These are phyloP conservation scores for Vitis vinifera DNA, from an alignment of 164 flowering plant genomes.

Conservation along the genomic window DNA sequence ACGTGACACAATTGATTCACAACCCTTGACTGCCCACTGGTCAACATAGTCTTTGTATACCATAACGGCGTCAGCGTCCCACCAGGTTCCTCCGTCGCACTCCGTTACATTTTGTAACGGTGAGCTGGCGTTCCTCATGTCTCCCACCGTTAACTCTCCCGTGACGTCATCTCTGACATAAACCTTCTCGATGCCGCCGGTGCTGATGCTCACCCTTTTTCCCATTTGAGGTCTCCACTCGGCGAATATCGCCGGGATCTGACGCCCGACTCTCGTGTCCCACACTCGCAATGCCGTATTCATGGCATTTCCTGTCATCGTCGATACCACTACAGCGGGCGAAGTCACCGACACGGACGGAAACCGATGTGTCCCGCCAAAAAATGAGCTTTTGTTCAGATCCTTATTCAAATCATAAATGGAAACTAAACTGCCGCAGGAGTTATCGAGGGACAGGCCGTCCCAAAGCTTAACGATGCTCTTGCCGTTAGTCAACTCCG, in stretches of 20 bases:
- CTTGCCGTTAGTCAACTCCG: constrained; percentile 46
- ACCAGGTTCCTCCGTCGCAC: constrained; percentile 47
- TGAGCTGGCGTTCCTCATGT: constrained; percentile 28
- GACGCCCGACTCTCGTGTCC: constrained; percentile 50
- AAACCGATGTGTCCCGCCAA: constrained; percentile 10
- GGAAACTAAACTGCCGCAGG: constrained; percentile 24
- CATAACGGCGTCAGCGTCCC: constrained; percentile 65
- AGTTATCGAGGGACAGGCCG: constrained; percentile 24
- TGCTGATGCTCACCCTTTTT: constrained; percentile 18
- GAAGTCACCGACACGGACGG: constrained; percentile 26
- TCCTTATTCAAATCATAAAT: constrained; percentile 36
- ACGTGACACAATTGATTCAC: constrained; percentile 21
- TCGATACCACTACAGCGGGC: constrained; percentile 39
- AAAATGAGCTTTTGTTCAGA: constrained; percentile 17
- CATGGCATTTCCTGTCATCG: constrained; percentile 21
- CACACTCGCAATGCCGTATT: constrained; percentile 36
- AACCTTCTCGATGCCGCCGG: constrained; percentile 29
- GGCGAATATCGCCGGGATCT: constrained; percentile 42
- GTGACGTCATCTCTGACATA: constrained; percentile 30
- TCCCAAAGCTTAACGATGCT: constrained; percentile 86
- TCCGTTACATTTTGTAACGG: constrained; percentile 42
- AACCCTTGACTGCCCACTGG: neutral
- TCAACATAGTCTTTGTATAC: constrained; percentile 9
- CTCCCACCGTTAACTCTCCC: constrained; percentile 36
- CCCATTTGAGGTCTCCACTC: constrained; percentile 43